These are phyloP conservation scores for Podospora conica DNA, from an alignment of 495 filamentous ascomycete genomes.

Conservation along the genomic window DNA sequence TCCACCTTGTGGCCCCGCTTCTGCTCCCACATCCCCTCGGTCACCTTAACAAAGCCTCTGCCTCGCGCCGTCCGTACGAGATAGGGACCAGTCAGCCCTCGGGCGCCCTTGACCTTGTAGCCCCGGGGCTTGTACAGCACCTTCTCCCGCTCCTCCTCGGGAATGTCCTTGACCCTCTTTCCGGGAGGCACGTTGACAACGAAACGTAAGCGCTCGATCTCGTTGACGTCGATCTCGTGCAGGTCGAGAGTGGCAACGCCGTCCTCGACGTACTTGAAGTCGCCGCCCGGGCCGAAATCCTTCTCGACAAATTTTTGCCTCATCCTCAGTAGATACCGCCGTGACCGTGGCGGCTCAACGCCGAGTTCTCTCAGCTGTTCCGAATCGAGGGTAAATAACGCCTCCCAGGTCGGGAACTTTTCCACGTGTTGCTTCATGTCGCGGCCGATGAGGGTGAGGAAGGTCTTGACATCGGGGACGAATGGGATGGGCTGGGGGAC, in stretches of 20 bases:
- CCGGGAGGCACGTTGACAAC: slow-evolving; percentile 69
- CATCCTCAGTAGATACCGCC: slow-evolving; percentile 81
- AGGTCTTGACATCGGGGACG: slow-evolving; percentile 79
- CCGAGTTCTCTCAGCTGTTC: slow-evolving; percentile 73
- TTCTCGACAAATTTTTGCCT: slow-evolving; percentile 75
- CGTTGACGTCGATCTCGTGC: slow-evolving; percentile 48
- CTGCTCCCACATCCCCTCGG: slow-evolving; percentile 87
- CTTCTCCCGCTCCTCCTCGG: not conserved
- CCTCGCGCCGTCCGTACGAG: slow-evolving; percentile 59
- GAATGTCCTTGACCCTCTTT: slow-evolving; percentile 37
- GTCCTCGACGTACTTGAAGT: slow-evolving; percentile 63
- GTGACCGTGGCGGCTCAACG: slow-evolving; percentile 73
- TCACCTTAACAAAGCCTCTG: slow-evolving; percentile 56
- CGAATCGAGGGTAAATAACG: slow-evolving; percentile 74
- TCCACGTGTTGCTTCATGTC: slow-evolving; percentile 68
- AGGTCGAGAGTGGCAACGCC: slow-evolving; percentile 65
- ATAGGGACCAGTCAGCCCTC: slow-evolving; percentile 64
- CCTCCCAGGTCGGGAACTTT: slow-evolving; percentile 84
- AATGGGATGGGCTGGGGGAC: slow-evolving; percentile 73
- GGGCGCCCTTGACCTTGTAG: slow-evolving; percentile 58
- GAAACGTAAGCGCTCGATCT: slow-evolving; percentile 22
- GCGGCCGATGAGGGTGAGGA: slow-evolving; percentile 89
- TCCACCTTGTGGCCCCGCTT: slow-evolving; percentile 83
- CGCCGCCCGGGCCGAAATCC: slow-evolving; percentile 69
- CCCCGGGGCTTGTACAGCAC: slow-evolving; percentile 49